phyloP scores from a whole-genome alignment of 208 protist species.

The Histomonas meleagridis region DNA sequence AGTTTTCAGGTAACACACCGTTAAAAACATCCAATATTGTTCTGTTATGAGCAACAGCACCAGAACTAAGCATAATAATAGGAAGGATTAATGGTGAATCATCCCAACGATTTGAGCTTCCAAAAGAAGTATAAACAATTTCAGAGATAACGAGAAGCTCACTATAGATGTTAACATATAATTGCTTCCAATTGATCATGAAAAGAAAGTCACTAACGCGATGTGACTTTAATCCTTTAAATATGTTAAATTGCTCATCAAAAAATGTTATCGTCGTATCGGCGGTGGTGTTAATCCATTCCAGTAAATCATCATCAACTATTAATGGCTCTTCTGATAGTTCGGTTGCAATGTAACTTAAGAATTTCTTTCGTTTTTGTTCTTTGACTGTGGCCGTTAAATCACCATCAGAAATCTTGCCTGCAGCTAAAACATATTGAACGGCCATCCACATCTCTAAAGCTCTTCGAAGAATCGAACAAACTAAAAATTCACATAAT shows the following conservation, averaged over 20 bases:
- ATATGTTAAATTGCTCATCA: background rate
- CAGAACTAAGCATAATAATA: slow-evolving; percentile 17
- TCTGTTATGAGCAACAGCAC: background rate
- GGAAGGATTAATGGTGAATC: background rate
- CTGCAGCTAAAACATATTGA: background rate
- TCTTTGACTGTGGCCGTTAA: background rate
- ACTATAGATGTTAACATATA: background rate
- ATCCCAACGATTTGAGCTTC: background rate
- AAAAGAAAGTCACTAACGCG: background rate
- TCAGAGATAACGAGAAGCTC: slow-evolving; percentile 30
- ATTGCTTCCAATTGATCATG: background rate
- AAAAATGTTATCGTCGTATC: background rate
- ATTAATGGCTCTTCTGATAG: background rate
- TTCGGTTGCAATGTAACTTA: slow-evolving; percentile 4
- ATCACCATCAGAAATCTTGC: background rate
- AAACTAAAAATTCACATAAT: background rate
- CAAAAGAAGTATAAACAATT: slow-evolving; percentile 33
- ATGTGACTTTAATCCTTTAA: background rate
- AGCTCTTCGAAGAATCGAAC: background rate
- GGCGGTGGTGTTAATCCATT: background rate
- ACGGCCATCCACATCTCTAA: slow-evolving; percentile 27
- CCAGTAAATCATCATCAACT: background rate
- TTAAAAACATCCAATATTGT: background rate
- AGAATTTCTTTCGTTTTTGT: background rate
- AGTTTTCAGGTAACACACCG: background rate